Evolutionary conservation across 495 filamentous ascomycete species (phyloP).

Genomic region (Penicillium coprophilum): DNA sequence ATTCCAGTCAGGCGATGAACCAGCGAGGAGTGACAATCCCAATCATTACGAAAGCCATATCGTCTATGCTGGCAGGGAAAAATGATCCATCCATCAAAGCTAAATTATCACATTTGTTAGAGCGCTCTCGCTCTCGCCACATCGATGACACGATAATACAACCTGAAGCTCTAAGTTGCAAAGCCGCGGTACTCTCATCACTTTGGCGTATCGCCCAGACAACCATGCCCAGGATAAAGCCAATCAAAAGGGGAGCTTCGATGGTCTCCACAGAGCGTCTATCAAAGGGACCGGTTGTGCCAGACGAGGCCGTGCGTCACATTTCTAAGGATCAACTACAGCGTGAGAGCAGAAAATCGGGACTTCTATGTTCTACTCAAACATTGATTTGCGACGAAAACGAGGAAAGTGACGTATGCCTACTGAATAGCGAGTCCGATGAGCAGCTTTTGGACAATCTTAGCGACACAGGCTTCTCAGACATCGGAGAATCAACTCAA

Average conservation of each 20-base stretch:
- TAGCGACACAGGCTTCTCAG: slow-evolving; percentile 1
- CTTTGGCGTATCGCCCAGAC: slow-evolving; percentile 35
- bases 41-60: slow-evolving; percentile 36
- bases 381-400: too few relatives aligned
- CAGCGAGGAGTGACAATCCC: slow-evolving; percentile 39
- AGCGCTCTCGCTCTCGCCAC: neutral
- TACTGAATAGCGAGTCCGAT: slow-evolving; percentile 4
- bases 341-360: neutral
- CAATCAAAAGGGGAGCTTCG: neutral
- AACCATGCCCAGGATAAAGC: slow-evolving; percentile 18
- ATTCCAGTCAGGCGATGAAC: slow-evolving; percentile 36
- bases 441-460: slow-evolving; percentile 1
- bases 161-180: neutral
- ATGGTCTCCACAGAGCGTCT: neutral
- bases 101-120: slow-evolving; percentile 13
- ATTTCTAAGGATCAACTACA: neutral
- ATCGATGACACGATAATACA: neutral
- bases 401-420: neutral
- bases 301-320: neutral
- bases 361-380: neutral
- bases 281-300: neutral
- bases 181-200: slow-evolving; percentile 19
- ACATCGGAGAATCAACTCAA: slow-evolving; percentile 4
- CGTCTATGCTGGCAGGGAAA: slow-evolving; percentile 30
- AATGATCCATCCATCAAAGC: slow-evolving; percentile 13